phyloP scores from a whole-genome alignment of 2,329 filamentous ascomycete genomes.

The Sclerotinia sclerotiorum region DNA sequence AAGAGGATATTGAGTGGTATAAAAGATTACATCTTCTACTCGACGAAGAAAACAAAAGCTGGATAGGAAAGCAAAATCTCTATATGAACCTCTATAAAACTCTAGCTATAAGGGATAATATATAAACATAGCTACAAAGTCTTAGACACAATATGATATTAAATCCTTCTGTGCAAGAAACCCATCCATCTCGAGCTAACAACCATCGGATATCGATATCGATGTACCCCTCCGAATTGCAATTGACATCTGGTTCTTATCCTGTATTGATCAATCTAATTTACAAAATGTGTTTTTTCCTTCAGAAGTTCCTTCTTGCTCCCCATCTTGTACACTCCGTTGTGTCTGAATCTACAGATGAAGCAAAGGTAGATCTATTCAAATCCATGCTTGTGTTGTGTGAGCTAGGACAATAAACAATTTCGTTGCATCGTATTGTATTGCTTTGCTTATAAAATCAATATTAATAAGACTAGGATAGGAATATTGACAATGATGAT shows the following conservation, averaged over 20 bases:
- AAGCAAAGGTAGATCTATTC: slow-evolving; percentile 37
- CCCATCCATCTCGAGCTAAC: neutral
- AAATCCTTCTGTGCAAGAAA: neutral
- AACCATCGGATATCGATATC: neutral
- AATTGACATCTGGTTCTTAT: neutral
- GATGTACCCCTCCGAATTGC: neutral
- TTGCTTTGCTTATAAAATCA: too few relatives aligned
- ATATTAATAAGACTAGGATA: too few relatives aligned
- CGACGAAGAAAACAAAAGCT: neutral
- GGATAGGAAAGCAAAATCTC: neutral
- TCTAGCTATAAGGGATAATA: neutral
- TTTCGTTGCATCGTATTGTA: too few relatives aligned
- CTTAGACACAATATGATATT: too few relatives aligned
- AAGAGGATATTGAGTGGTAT: too few relatives aligned
- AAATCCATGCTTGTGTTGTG: too few relatives aligned
- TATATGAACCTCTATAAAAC: neutral
- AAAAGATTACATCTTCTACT: neutral
- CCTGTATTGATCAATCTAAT: neutral
- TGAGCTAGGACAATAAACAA: too few relatives aligned
- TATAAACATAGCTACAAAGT: neutral
- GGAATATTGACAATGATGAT: too few relatives aligned
- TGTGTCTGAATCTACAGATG: slow-evolving; percentile 52
- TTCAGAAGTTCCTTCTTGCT: slow-evolving; percentile 19
- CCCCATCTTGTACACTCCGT: slow-evolving; percentile 54
- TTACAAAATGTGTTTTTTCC: too few relatives aligned